Percentiles rank a stretch among this genome's conserved stretches.
These are phyloP conservation scores for Mortierella sp. DNA, from an alignment of 371 early-diverging fungal genomes.

Conservation along the genomic window DNA sequence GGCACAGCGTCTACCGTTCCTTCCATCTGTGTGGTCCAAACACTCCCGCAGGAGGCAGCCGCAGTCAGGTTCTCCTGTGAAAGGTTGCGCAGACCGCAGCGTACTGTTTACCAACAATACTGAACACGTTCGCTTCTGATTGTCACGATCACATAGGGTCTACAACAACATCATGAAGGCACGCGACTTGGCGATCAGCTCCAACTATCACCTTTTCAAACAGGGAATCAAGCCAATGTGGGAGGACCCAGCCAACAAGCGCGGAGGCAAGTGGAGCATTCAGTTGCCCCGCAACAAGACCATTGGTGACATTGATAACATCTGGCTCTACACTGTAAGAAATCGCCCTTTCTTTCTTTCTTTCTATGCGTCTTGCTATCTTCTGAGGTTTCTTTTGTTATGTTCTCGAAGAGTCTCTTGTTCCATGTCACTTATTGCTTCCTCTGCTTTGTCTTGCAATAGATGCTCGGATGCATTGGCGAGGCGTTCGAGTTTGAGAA, in stretches of 20 bases:
- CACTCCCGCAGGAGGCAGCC: too few relatives aligned
- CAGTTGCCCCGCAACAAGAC: slow-evolving; percentile 80
- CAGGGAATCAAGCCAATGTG: slow-evolving; percentile 98
- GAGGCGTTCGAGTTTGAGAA: slow-evolving; percentile 85
- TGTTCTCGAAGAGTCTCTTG: background rate
- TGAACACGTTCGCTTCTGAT: too few relatives aligned
- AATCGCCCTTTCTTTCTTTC: background rate
- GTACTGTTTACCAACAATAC: too few relatives aligned
- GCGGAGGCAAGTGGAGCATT: slow-evolving; percentile 97
- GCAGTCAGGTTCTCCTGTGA: too few relatives aligned
- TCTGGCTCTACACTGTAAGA: slow-evolving; percentile 88
- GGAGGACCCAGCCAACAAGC: slow-evolving; percentile 97
- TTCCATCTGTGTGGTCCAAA: too few relatives aligned
- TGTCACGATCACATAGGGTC: slow-evolving; percentile 59
- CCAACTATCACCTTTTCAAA: slow-evolving; percentile 98
- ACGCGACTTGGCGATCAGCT: slow-evolving; percentile 79
- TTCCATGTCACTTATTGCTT: slow-evolving; percentile 3
- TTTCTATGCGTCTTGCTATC: slow-evolving; percentile 14
- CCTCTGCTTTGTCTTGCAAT: slow-evolving; percentile 13
- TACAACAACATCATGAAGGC: slow-evolving; percentile 90
- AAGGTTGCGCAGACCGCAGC: too few relatives aligned
- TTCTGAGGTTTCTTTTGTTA: background rate
- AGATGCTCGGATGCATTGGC: slow-evolving; percentile 92
- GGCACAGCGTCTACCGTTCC: too few relatives aligned
- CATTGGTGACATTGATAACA: slow-evolving; percentile 79